Evolutionary conservation across 2,329 filamentous ascomycete species (phyloP).

Genomic region (Keithomyces neogunnii): DNA sequence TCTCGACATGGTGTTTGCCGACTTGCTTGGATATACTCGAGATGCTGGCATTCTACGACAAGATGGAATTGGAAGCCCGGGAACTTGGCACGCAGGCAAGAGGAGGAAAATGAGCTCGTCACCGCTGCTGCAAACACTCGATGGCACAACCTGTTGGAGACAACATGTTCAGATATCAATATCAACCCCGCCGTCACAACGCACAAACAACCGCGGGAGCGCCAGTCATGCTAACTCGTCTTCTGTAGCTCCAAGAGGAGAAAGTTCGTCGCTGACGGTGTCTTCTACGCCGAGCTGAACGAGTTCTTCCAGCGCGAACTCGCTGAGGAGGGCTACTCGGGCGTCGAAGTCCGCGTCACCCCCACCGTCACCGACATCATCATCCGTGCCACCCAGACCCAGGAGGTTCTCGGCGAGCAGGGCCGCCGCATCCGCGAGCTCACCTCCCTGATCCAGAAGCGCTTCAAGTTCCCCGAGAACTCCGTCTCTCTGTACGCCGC

Average conservation of each 20-base stretch:
- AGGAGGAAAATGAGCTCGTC: not conserved
- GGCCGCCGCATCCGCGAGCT: conserved; percentile 99
- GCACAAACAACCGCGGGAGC: not conserved
- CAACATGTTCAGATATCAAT: not conserved
- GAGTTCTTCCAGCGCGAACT: conserved; percentile 99
- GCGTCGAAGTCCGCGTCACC: conserved; percentile 99
- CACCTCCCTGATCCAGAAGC: conserved; percentile 99
- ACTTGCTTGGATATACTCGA: not conserved
- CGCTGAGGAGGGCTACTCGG: conserved; percentile 99
- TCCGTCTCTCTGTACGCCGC: conserved; percentile 98
- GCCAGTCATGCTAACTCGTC: conserved; percentile 3
- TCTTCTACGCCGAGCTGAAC: conserved; percentile 99
- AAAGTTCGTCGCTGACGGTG: conserved; percentile 96
- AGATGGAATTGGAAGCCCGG: not conserved
- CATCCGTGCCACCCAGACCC: conserved; percentile 99
- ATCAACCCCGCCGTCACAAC: not conserved
- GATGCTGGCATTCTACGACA: not conserved
- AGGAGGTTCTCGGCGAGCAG: conserved; percentile 99
- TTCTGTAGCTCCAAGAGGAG: conserved; percentile 70
- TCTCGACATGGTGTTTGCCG: not conserved
- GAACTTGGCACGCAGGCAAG: not conserved
- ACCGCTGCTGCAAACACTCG: not conserved
- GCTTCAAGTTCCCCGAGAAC: conserved; percentile 99
- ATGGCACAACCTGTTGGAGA: not conserved
- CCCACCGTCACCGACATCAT: conserved; percentile 99